Base-by-base conservation (phyloP, 805 yeast species). In the Kuraishia floccosa region DNA sequence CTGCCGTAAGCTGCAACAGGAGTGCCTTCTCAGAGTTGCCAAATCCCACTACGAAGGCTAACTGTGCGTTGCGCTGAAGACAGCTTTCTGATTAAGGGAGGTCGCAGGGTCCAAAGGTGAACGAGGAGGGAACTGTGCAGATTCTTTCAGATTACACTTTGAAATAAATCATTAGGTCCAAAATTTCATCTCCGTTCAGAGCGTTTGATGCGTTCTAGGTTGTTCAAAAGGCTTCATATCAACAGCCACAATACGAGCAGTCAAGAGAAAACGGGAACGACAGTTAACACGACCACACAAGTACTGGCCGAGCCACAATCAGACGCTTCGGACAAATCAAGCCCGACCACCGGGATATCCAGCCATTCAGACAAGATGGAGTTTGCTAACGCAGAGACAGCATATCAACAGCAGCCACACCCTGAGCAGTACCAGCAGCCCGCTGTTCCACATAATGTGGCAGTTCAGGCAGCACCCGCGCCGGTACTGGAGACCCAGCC, bases 181-280 rank as follows among this genome's bases (percentile, higher is more conserved):
- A n/a, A n/a, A n/a, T n/a, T n/a, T n/a, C n/a, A n/a, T n/a, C n/a
- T n/a, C 20, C 16, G 12, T 17, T 17, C 14, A 7, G 12, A 27
- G 14, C 20, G n/a, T 16, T 30, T 30, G 22, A 30, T 30, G 31
- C 31, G 31, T 30, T 30, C 31, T 6, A 30, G 17, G 31, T 22
- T 30, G 12, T 22, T 30, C 12, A 20, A 30, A 17, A 23, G 21
- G 27, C 27, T 30, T 8, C 31, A 30, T 17, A 18, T 30, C n/a
- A 12, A 20, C 17, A 23, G 27, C 28, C 28, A 24, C 27, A 21
- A n/a, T 11, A 22, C 18, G 27, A n/a, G n/a, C n/a, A n/a, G n/a
- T n/a, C n/a, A n/a, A n/a, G n/a, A n/a, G n/a, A n/a, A n/a, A n/a
- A n/a, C n/a, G n/a, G n/a, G n/a, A n/a, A n/a, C n/a, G n/a, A n/a